Base-by-base conservation (phyloP, 306 rosid genomes). In the Mimosa bimucronata region DNA sequence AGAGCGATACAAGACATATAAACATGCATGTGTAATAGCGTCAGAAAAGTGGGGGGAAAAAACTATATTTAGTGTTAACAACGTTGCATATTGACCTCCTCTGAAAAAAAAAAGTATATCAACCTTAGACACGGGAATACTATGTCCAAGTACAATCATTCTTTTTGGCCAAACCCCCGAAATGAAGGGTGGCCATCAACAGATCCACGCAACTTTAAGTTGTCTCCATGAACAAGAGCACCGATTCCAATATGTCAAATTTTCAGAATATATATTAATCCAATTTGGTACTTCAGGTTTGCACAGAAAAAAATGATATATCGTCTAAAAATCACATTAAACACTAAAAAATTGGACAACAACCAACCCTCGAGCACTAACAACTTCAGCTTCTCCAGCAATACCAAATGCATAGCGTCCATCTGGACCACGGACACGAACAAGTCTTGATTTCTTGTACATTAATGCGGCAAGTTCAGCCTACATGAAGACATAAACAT, bases 391-490 rank as follows among this genome's bases (percentile, higher is more conserved):
- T 79, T 95, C 98, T 85, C 94, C 97, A 52, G 66, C 6, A 72
- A 79, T 83, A 74, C 99, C 96, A 87, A 95, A 95, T 21, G 97
- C 82, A 44, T 58, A 62, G 73, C 94, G 95, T 82, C 99, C 98
- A 88, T 71, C 86, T 2, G 80, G 78, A 62, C 95, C 92, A 44
- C 91, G 92, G 42, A 79, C 79, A 62, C 96, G 93, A 71, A 95
- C 94, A 55, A 95, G 99, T 83, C 97, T 89, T 1, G 94, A 87
- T 84, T 87, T 95, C 91, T 93, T 93, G 83, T 88, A 93, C 79
- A 88, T 89, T 18, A 95, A 81, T 67, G 98, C 97, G 15, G 99
- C 99, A 42, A 95, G 91, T 83, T 95, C 99, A 58, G 97, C 99
- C 98, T 95, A 81, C 77, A 80, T 19, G 23, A 10, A 58, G 12